Evolutionary conservation across 1,139 yeast genomes (phyloP).

Genomic region (Diutina scorzettiae): DNA sequence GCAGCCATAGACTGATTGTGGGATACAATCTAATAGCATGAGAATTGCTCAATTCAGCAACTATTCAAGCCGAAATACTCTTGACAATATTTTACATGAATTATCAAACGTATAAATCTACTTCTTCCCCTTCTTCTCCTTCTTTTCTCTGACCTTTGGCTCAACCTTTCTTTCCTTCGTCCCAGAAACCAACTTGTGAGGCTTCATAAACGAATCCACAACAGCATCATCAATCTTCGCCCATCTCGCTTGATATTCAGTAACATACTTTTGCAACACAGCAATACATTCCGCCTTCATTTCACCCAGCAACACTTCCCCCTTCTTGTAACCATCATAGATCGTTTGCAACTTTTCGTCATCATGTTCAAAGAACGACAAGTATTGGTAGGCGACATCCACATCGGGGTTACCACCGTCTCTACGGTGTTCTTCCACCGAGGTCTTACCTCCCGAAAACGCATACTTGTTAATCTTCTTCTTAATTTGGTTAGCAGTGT

Average conservation of each 20-base stretch:
- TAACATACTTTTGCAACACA: constrained; percentile 66
- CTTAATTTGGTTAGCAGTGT: constrained; percentile 81
- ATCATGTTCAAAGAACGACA: constrained; percentile 80
- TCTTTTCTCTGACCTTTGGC: constrained; percentile 34
- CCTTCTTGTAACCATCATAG: constrained; percentile 58
- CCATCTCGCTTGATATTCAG: constrained; percentile 72
- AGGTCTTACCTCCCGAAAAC: constrained; percentile 86
- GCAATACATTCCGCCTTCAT: constrained; percentile 83
- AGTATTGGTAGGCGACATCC: constrained; percentile 90
- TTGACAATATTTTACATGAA: too few species aligned
- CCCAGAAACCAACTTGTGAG: constrained; percentile 74
- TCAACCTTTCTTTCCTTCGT: constrained; percentile 60
- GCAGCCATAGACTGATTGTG: too few species aligned
- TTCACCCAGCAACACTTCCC: constrained; percentile 85
- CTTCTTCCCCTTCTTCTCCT: not conserved
- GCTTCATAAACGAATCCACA: constrained; percentile 68
- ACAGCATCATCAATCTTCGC: constrained; percentile 51
- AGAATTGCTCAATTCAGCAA: too few species aligned
- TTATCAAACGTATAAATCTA: too few species aligned
- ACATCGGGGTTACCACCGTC: constrained; percentile 92
- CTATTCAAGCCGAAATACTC: too few species aligned
- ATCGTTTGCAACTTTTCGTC: constrained; percentile 63
- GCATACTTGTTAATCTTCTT: constrained; percentile 96
- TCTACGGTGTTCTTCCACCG: constrained; percentile 81
- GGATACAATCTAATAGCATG: too few species aligned